These are phyloP conservation scores for Melampsora americana DNA, from an alignment of 1,284 basidiomycete genomes.

Conservation along the genomic window DNA sequence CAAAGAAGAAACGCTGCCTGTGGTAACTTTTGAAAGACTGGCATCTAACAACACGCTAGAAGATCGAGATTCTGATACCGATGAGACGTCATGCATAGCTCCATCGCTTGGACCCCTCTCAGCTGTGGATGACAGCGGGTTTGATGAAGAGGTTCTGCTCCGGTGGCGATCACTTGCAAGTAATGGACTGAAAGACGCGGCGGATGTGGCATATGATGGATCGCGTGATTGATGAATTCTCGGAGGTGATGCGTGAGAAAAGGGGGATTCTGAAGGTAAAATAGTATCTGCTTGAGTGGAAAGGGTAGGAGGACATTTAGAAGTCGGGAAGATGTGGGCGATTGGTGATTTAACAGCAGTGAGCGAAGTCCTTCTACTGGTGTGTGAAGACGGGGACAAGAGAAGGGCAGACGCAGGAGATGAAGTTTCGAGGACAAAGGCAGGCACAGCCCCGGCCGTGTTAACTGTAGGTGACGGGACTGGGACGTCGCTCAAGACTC, in stretches of 20 bases:
- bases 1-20: too few species aligned
- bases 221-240: conserved; percentile 5
- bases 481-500: conserved; percentile 3
- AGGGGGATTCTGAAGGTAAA: conserved; percentile 1
- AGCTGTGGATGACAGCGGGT: too few species aligned
- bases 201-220: background rate
- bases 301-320: conserved; percentile 26
- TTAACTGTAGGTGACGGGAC: background rate
- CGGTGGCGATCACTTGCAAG: too few species aligned
- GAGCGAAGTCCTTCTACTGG: conserved; percentile 17
- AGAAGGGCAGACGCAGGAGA: background rate
- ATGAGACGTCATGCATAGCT: too few species aligned
- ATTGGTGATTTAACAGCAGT: conserved; percentile 19
- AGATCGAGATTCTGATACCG: too few species aligned
- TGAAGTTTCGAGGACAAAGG: background rate
- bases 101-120: too few species aligned
- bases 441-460: background rate
- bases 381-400: background rate
- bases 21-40: too few species aligned
- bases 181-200: conserved; percentile 4
- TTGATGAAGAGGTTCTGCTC: too few species aligned
- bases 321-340: conserved; percentile 15
- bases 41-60: too few species aligned
- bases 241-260: conserved; percentile 5
- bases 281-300: conserved; percentile 10